phyloP scores from a whole-genome alignment of 805 yeast species.

The Komagataella pseudopastoris region DNA sequence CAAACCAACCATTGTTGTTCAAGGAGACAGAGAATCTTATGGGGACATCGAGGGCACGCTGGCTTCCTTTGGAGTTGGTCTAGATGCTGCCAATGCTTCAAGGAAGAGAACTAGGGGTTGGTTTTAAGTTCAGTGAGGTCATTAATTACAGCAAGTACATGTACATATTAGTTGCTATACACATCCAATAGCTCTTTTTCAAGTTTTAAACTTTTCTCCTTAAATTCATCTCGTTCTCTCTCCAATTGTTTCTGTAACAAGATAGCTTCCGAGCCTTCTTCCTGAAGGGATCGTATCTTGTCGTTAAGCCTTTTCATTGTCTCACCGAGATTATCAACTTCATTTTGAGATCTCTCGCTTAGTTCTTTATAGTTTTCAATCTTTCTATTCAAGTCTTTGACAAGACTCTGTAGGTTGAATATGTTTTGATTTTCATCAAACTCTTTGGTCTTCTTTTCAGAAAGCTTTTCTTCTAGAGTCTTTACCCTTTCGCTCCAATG shows the following conservation, averaged over 20 bases:
- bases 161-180: slow-evolving; percentile 22
- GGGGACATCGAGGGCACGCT: slow-evolving; percentile 70
- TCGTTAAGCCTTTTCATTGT: slow-evolving; percentile 32
- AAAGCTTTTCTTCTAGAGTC: slow-evolving; percentile 36
- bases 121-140: not conserved
- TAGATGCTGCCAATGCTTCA: not conserved
- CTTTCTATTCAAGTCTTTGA: slow-evolving; percentile 39
- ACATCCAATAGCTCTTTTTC: slow-evolving; percentile 48
- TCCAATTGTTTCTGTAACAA: slow-evolving; percentile 30
- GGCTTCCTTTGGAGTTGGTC: slow-evolving; percentile 62
- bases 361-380: slow-evolving; percentile 37
- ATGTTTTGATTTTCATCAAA: slow-evolving; percentile 38
- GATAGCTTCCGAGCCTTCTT: slow-evolving; percentile 29
- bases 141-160: not conserved
- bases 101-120: not conserved
- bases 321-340: slow-evolving; percentile 40
- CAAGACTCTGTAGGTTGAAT: slow-evolving; percentile 34
- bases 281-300: slow-evolving; percentile 27
- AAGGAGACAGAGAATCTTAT: slow-evolving; percentile 74
- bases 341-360: slow-evolving; percentile 40
- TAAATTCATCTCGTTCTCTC: slow-evolving; percentile 42
- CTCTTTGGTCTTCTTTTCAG: slow-evolving; percentile 29
- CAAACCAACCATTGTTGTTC: slow-evolving; percentile 76
- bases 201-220: slow-evolving; percentile 35
- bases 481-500: slow-evolving; percentile 48